Evolutionary conservation across 345 rosid species (phyloP), one percentile per base, ranked within the genome.

Genomic region (Pistacia integerrima): DNA sequence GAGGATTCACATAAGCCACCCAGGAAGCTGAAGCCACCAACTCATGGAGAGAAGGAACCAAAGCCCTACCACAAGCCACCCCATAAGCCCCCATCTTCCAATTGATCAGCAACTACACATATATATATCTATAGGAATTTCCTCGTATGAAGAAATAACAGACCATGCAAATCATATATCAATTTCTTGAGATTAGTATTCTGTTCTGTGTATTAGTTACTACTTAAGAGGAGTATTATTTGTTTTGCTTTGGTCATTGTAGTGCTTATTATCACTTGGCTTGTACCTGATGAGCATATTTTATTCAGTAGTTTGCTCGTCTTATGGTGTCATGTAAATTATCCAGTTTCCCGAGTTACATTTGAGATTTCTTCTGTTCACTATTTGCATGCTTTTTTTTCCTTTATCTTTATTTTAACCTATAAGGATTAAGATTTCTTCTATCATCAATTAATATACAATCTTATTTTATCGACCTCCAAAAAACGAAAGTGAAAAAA

Each of bases 1-100:
- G 78, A 79, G 36, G 69, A 80, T 33, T 71, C 72, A 0, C 62
- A 72, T 59, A 75, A 75, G 30, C 76, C 79, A 33, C 48, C 61
- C 51, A 33, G 51, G 18, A 13, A 58, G n/a, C 49, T 55, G 20
- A 49, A 51, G 74, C 69, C 61, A 55, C 51, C 67, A 75, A 33
- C 67, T 20, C 51, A 56, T 54, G 44, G 46, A 59, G 67, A 58
- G 11, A 44, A 56, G 46, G 59, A 60, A 13, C 74, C 74, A 38
- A 28, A 4, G 7, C 57, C 30, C 3, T 30, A 22, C 8, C 18
- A 67, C 2, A 49, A 74, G 49, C 70, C 77, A 55, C 78, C 78
- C 14, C 38, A 74, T 41, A 73, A 78, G 35, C 74, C 74, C 36
- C 81, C 81, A 46, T 16, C 56, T 11, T 49, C 64, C 49, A 62